These are phyloP conservation scores for Huntiella savannae DNA, from an alignment of 2,329 filamentous ascomycete species.

Conservation along the genomic window DNA sequence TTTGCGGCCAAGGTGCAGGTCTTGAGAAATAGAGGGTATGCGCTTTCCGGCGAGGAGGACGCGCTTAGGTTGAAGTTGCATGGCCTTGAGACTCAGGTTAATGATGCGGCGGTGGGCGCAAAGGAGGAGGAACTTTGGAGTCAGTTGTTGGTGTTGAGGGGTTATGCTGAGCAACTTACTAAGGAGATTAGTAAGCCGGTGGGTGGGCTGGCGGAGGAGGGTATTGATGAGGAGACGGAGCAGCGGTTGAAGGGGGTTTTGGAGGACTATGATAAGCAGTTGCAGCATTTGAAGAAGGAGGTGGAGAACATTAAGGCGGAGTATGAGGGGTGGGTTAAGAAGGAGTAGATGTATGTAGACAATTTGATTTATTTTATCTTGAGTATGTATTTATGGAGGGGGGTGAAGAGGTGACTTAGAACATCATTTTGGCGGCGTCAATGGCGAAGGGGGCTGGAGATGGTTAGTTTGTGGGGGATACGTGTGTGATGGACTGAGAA, in stretches of 20 bases:
- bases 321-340: conserved; percentile 35
- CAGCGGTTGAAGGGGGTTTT: conserved; percentile 59
- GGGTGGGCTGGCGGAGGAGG: conserved; percentile 29
- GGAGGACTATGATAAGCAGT: conserved; percentile 65
- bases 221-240: conserved; percentile 50
- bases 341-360: neutral
- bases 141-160: conserved; percentile 53
- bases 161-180: conserved; percentile 52
- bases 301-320: conserved; percentile 42
- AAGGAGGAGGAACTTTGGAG: conserved; percentile 76
- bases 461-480: neutral
- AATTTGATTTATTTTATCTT: neutral
- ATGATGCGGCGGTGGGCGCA: conserved; percentile 56
- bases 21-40: conserved; percentile 62
- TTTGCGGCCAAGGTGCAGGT: conserved; percentile 67
- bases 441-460: conserved; percentile 36
- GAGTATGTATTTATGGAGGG: neutral
- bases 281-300: conserved; percentile 57
- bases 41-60: conserved; percentile 62
- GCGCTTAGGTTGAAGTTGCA: conserved; percentile 54
- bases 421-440: conserved; percentile 29
- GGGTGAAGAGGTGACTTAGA: conserved; percentile 16
- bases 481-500: neutral
- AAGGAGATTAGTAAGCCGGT: conserved; percentile 54
- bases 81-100: conserved; percentile 47